Percentiles rank a stretch among this genome's conserved stretches.
phyloP scores from a whole-genome alignment of 2,329 filamentous ascomycete genomes.

The Epichloe uncinata region DNA sequence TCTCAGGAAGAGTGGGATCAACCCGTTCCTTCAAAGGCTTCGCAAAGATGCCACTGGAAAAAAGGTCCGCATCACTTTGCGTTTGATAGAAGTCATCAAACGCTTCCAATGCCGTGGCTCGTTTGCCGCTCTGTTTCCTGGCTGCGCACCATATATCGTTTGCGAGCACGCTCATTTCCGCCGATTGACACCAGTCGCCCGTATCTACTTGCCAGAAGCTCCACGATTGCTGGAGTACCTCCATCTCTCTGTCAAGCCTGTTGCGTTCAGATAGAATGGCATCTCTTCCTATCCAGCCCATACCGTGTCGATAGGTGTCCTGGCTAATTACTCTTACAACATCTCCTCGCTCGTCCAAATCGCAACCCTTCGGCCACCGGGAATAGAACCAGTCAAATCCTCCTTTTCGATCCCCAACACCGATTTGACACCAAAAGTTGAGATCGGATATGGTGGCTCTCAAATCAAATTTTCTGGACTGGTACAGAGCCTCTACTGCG shows the following conservation, averaged over 20 bases:
- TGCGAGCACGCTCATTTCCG: slow-evolving; percentile 27
- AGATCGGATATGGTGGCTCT: slow-evolving; percentile 73
- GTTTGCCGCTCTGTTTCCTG: slow-evolving; percentile 6
- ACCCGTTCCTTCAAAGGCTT: slow-evolving; percentile 33
- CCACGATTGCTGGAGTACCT: slow-evolving; percentile 52
- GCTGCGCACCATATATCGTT: slow-evolving; percentile 5
- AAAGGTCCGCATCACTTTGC: slow-evolving; percentile 54
- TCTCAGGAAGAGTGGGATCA: slow-evolving; percentile 49
- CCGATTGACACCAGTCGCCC: slow-evolving; percentile 38
- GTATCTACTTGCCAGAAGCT: slow-evolving; percentile 54
- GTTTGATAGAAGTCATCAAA: slow-evolving; percentile 42
- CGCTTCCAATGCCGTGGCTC: slow-evolving; percentile 28
- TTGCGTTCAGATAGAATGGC: slow-evolving; percentile 24
- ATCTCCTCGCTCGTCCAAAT: slow-evolving; percentile 53
- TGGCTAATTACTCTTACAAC: slow-evolving; percentile 68
- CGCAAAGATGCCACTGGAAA: slow-evolving; percentile 35
- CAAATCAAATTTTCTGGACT: slow-evolving; percentile 56
- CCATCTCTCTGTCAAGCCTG: slow-evolving; percentile 38
- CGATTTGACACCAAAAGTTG: slow-evolving; percentile 95
- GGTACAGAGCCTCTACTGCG: slow-evolving; percentile 57
- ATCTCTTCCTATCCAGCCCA: slow-evolving; percentile 65
- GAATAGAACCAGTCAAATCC: slow-evolving; percentile 84
- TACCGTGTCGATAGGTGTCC: slow-evolving; percentile 61
- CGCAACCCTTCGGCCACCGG: slow-evolving; percentile 58
- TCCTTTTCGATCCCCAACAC: slow-evolving; percentile 71